Base-by-base conservation (phyloP, 345 rosid genomes). In the Boechera divaricarpa region DNA sequence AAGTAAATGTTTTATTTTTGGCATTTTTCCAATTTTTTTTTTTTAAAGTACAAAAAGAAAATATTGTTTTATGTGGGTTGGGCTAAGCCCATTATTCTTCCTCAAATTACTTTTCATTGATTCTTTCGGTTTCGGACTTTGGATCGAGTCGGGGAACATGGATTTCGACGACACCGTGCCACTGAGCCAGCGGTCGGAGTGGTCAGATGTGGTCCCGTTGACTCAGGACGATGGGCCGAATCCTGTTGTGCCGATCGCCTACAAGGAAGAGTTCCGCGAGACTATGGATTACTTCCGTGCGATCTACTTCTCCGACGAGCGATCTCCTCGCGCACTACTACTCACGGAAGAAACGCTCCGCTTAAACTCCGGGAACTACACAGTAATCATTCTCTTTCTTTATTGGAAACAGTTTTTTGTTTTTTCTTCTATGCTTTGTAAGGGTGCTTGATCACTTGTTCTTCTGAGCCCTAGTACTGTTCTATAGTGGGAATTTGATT, bases 221-320 rank as follows among this genome's bases (percentile, higher is more conserved):
- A 84, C 79, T 5, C 98, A 95, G 79, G 82, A 95, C 78, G 98
- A 95, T 69, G 98, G 97, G 2, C 93, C 94, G 6, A 86, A 87
- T 72, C 98, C 93, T 0, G 97, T 95, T 36, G 98, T 91, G 0
- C 83, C 89, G 21, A 92, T 92, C 79, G 94, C 89, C 1, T 92
- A 91, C 87, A 86, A 83, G 80, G 90, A 86, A 28, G 87, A 87
- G 13, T 95, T 95, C 77, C 84, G 84, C 11, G 96, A 92, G 85
- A 84, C 90, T 12, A 95, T 95, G 96, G 86, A 86, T 84, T 95
- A 91, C 85, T 95, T 95, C 67, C 90, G 98, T 3, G 94, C 97
- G 52, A 60, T 95, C 39, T 95, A 87, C 76, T 36, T 39, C 62
- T 81, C 94, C 63, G 80, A 85, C 28, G 99, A 95, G 83, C 89